Base-by-base conservation (phyloP, 1,139 yeast genomes). In the Geotrichum macrosporum region DNA sequence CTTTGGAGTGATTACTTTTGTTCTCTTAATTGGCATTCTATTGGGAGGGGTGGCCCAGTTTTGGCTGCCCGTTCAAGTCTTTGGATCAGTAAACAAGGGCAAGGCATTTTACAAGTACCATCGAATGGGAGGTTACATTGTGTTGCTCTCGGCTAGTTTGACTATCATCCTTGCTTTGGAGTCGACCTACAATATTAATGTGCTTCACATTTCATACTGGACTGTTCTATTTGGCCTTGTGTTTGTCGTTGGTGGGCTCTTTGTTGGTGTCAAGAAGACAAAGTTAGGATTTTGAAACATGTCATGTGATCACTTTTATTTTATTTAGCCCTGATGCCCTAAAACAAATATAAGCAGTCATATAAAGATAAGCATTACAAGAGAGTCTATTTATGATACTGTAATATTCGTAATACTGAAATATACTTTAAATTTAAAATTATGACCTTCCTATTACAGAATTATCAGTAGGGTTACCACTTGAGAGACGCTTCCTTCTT, bases 71-170 rank as follows among this genome's bases (percentile, higher is more conserved):
- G 46, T 30, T 5, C 44, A 35, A 24, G 45, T 60, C 21, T 57
- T 60, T 47, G 66, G 67, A 13, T 57, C 63, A 2, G 56, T 55
- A 10, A 42, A 38, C 31, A 52, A 50, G 18, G 67, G 62, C 13
- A 59, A 59, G 50, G 37, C 48, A n/a, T 41, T 58, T 31, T 63
- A 63, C 58, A 62, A 61, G 52, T 62, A 53, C 47, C 67, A 63
- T 48, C 51, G 67, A 24, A 49, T 55, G n/a, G 52, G 52, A 1
- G 67, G 67, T 6, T 63, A 63, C 45, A 18, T 51, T n/a, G 53
- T 53, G 12, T 35, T 63, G 31, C 44, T 36, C 5, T 45, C 59
- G 37, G 41, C 56, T 6, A 42, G 53, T 8, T 26, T 50, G 13
- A 61, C 65, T 0, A 51, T 56, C 6, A 37, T 56, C 15, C 52